phyloP scores from a whole-genome alignment of 2,329 filamentous ascomycete species.

The Pseudogymnoascus sp. region DNA sequence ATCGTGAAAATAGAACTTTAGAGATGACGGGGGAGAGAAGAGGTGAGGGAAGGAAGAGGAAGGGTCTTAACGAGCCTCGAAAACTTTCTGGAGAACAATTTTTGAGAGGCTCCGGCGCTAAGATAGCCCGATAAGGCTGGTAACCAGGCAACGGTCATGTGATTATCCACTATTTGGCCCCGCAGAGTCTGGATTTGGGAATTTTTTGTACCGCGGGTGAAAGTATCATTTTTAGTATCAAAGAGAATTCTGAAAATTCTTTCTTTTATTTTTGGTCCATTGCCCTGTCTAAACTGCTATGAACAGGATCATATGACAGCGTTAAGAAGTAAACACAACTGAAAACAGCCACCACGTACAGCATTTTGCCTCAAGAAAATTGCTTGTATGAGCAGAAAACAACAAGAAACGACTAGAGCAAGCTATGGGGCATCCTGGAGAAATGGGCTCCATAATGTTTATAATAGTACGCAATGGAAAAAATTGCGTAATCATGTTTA shows the following conservation, averaged over 20 bases:
- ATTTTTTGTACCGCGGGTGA: neutral
- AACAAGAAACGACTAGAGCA: neutral
- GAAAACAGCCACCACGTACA: neutral
- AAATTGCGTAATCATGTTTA: neutral
- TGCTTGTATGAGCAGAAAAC: neutral
- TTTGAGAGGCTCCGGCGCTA: slow-evolving; percentile 5
- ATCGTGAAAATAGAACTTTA: slow-evolving; percentile 1
- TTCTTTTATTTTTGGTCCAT: neutral
- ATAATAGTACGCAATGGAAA: neutral
- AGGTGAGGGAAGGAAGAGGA: slow-evolving; percentile 1
- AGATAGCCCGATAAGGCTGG: slow-evolving; percentile 4
- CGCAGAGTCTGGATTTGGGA: neutral
- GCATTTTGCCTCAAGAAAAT: neutral
- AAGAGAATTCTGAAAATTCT: neutral
- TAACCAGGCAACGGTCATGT: slow-evolving; percentile 9
- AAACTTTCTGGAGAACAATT: slow-evolving; percentile 9
- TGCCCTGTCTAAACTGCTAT: neutral
- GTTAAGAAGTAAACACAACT: neutral
- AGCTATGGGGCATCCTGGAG: neutral
- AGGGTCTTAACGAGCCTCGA: slow-evolving; percentile 9
- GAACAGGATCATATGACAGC: neutral
- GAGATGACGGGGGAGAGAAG: neutral
- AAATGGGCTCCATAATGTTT: neutral
- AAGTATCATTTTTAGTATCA: neutral
- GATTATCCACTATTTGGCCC: slow-evolving; percentile 5